Evolutionary conservation across 441 rosid genomes (phyloP), one percentile per base, ranked within the genome.

Genomic region (Populus hybrid): DNA sequence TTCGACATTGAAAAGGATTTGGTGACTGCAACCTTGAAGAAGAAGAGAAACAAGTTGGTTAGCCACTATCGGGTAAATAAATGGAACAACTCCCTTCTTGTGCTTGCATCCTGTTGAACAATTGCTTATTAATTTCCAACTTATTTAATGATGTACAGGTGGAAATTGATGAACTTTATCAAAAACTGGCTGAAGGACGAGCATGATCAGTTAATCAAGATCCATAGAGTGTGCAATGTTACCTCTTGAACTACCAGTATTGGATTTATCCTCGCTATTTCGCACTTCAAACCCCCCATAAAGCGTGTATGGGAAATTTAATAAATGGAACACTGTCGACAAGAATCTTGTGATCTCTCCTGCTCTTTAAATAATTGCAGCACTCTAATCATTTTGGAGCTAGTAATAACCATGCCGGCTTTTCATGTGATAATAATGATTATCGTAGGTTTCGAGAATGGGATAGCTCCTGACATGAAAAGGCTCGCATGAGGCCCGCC

Each of bases 11-110:
- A 90, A 74, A 90, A 93, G 78, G 97, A 93, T 76, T 85, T 93
- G 71, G 95, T 96, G 77, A 96, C 99, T 42, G 97, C 98, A 45
- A 96, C 99, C 29, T 73, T 96, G 80, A 96, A 96, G 90, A 96
- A 94, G 90, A 88, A 84, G 79, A 90, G 98, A 79, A 93, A 92
- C 83, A 91, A 87, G 69, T 74, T 96, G 80, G 92, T 88, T 40
- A 84, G 85, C 14, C 81, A 86, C 82, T 94, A 94, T 80, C 85
- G 87, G 98, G 98, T 94, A 70, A 29, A 24, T 72, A 68, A 65
- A 73, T 29, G 69, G 53, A 74, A 50, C 67, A 9, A 28, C 36
- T 50, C 8, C 29, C 10, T 36, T 29, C 65, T 36, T 69, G 18
- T 35, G 1, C 35, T 23, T 23, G 38, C 18, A 73, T 68, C 50